These are phyloP conservation scores for Pulveroboletus sp. DNA, from an alignment of 768 basidiomycete species.

Conservation along the genomic window DNA sequence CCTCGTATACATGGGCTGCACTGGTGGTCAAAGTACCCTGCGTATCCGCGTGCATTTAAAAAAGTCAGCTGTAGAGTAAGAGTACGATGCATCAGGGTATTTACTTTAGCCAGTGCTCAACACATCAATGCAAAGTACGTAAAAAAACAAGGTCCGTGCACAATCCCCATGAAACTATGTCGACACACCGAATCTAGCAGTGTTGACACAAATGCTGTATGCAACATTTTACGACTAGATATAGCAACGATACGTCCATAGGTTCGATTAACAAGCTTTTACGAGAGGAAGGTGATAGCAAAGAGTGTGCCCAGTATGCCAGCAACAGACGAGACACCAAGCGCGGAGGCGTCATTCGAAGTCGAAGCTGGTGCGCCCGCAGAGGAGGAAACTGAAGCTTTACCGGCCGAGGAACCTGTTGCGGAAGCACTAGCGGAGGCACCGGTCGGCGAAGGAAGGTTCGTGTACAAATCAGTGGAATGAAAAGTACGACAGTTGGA, in stretches of 20 bases:
- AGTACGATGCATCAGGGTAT: constrained; percentile 18
- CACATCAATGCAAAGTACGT: constrained; percentile 9
- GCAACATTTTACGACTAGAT: constrained; percentile 1
- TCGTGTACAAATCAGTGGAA: constrained; percentile 35
- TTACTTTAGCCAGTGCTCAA: constrained; percentile 21
- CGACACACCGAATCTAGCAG: not conserved
- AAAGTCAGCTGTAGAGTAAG: constrained; percentile 11
- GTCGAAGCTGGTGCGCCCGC: constrained; percentile 16
- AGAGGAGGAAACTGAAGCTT: constrained; percentile 9
- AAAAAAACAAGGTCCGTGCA: constrained; percentile 7
- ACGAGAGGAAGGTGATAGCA: constrained; percentile 37
- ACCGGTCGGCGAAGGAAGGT: constrained; percentile 11
- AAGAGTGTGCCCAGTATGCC: constrained; percentile 33
- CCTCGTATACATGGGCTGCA: not conserved
- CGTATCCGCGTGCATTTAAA: not conserved
- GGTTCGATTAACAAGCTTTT: constrained; percentile 1
- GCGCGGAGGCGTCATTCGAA: constrained; percentile 17
- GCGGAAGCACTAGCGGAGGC: constrained; percentile 3
- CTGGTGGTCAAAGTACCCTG: not conserved
- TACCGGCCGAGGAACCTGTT: not conserved
- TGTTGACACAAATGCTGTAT: not conserved
- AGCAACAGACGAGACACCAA: constrained; percentile 31
- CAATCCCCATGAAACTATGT: constrained; percentile 2
- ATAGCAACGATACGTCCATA: not conserved
- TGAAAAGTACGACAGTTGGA: constrained; percentile 40